Percentiles rank a stretch among this genome's conserved stretches.
phyloP scores from a whole-genome alignment of 257 asterid genomes.

The Ehretia macrophylla region DNA sequence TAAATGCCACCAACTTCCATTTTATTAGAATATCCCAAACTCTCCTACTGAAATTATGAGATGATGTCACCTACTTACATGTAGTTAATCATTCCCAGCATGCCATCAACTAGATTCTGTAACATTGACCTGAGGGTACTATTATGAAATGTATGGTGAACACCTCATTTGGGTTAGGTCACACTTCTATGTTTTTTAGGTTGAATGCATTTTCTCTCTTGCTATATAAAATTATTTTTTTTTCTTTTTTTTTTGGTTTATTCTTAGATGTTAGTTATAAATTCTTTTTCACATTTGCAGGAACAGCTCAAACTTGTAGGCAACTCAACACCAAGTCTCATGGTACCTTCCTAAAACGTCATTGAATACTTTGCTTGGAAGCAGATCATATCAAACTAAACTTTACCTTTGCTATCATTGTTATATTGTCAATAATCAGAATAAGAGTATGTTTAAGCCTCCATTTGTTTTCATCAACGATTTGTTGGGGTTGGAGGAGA shows the following conservation, averaged over 20 bases:
- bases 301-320: conserved; percentile 44
- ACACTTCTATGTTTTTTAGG: neutral
- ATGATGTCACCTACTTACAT: too few relatives aligned
- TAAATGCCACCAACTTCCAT: too few relatives aligned
- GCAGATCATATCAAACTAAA: neutral
- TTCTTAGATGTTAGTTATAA: neutral
- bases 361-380: neutral
- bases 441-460: neutral
- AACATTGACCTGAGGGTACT: too few relatives aligned
- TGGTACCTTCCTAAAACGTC: conserved; percentile 31
- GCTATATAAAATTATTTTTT: neutral
- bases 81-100: too few relatives aligned
- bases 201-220: neutral
- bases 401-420: neutral
- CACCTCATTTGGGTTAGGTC: too few relatives aligned
- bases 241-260: too few relatives aligned
- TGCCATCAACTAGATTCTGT: too few relatives aligned
- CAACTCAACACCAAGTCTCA: conserved; percentile 33
- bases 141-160: too few relatives aligned
- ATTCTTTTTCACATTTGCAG: conserved; percentile 23
- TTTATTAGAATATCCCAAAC: too few relatives aligned
- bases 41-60: too few relatives aligned
- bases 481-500: too few relatives aligned
- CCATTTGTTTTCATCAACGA: too few relatives aligned
- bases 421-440: neutral